Conservation (phyloP, 1,139 yeast species). For the Kurtzmaniella quercitrusa region DNA sequence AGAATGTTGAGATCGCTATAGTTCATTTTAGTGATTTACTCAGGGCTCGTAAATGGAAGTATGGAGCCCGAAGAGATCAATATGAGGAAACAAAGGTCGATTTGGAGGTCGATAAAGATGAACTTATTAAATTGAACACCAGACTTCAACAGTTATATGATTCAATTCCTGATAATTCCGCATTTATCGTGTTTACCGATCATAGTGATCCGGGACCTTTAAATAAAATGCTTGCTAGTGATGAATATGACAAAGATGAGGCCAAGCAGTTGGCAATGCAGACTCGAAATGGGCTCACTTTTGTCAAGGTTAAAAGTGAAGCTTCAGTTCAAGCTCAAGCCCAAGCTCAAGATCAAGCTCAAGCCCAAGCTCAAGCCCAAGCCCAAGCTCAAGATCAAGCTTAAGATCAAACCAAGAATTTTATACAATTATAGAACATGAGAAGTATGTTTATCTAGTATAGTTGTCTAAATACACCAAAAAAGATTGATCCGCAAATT, state of each 20-base stretch:
- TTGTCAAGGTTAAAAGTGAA: conserved; percentile 39
- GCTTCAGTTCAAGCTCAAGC: too few relatives aligned
- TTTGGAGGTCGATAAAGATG: not conserved
- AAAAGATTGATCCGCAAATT: too few relatives aligned
- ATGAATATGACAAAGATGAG: conserved; percentile 29
- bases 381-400: too few relatives aligned
- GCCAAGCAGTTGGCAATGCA: conserved; percentile 36
- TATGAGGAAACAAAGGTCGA: conserved; percentile 15
- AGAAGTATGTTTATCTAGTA: too few relatives aligned
- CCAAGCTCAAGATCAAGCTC: too few relatives aligned
- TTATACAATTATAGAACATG: too few relatives aligned
- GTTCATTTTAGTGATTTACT: conserved; percentile 61
- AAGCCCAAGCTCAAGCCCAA: too few relatives aligned
- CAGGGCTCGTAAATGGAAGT: conserved; percentile 27
- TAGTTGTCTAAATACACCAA: too few relatives aligned
- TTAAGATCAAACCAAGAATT: too few relatives aligned
- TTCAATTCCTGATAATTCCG: conserved; percentile 53
- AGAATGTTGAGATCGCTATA: conserved; percentile 45
- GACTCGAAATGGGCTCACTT: conserved; percentile 57
- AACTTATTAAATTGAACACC: conserved; percentile 28
- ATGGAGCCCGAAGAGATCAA: conserved; percentile 13
- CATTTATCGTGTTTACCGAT: conserved; percentile 60
- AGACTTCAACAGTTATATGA: conserved; percentile 49
- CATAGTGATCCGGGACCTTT: conserved; percentile 58
- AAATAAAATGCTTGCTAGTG: conserved; percentile 42